Percentiles rank a stretch among this genome's conserved stretches.
Evolutionary conservation across 2,329 filamentous ascomycete genomes (phyloP).

Genomic region (Elsinoe australis): DNA sequence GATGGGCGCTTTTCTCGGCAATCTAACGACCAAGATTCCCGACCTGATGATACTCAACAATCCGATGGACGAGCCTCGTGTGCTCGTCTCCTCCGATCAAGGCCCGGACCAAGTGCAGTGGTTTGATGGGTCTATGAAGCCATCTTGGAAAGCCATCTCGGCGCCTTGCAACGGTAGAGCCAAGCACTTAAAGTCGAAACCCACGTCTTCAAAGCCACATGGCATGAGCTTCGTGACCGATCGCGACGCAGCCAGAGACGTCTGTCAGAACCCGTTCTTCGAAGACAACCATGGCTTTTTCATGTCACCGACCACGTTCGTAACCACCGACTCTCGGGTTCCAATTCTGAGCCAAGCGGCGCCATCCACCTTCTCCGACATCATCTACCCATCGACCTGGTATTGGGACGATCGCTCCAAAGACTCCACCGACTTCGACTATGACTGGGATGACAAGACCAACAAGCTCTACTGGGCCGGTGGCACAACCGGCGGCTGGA

Average conservation of each 20-base stretch:
- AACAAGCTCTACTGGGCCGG: slow-evolving; percentile 52
- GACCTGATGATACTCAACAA: slow-evolving; percentile 42
- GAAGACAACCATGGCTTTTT: slow-evolving; percentile 40
- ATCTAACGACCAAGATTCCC: slow-evolving; percentile 25
- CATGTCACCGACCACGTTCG: slow-evolving; percentile 39
- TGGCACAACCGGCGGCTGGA: slow-evolving; percentile 44
- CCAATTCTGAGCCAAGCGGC: slow-evolving; percentile 44
- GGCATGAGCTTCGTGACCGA: slow-evolving; percentile 14
- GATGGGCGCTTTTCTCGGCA: neutral
- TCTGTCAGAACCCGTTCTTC: slow-evolving; percentile 44
- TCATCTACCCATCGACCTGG: slow-evolving; percentile 48
- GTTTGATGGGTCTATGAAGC: neutral
- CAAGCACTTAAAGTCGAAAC: neutral
- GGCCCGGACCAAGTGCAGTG: neutral
- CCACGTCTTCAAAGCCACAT: neutral
- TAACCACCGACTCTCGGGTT: slow-evolving; percentile 34
- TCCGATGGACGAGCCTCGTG: slow-evolving; percentile 43
- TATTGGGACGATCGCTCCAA: slow-evolving; percentile 30
- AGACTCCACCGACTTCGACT: slow-evolving; percentile 38
- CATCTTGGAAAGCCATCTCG: slow-evolving; percentile 5
- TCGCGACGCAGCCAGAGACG: slow-evolving; percentile 24
- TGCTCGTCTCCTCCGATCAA: slow-evolving; percentile 27
- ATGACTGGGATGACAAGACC: slow-evolving; percentile 44
- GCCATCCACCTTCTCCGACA: slow-evolving; percentile 40
- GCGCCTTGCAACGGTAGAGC: neutral